phyloP scores from a whole-genome alignment of 2,329 filamentous ascomycete species.

The Colletotrichum ledebouriae region DNA sequence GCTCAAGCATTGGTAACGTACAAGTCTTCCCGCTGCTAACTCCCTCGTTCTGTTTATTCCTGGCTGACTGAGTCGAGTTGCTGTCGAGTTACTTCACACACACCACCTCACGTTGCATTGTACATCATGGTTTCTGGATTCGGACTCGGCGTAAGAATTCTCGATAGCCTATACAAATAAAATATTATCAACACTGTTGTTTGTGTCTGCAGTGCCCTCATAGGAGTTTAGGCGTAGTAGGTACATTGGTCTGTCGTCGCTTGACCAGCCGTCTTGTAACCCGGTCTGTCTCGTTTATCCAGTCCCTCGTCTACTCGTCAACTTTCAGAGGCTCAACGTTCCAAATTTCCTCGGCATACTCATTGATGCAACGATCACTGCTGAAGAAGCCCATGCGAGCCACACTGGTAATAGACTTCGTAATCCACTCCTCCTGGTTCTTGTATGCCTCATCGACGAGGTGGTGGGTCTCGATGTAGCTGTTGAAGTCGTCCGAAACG shows the following conservation, averaged over 20 bases:
- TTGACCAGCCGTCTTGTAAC: slow-evolving; percentile 8
- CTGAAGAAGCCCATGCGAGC: slow-evolving; percentile 98
- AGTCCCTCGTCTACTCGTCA: slow-evolving; percentile 47
- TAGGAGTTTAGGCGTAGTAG: slow-evolving; percentile 25
- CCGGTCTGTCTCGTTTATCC: slow-evolving; percentile 16
- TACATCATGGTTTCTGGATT: not conserved
- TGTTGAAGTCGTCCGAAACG: slow-evolving; percentile 96
- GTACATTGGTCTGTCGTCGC: slow-evolving; percentile 26
- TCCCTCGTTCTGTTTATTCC: slow-evolving; percentile 18
- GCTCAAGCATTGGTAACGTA: slow-evolving; percentile 11
- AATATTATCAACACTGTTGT: slow-evolving; percentile 37
- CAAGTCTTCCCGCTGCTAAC: slow-evolving; percentile 12
- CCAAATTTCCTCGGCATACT: slow-evolving; percentile 98
- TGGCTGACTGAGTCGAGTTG: slow-evolving; percentile 16
- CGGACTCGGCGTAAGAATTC: not conserved
- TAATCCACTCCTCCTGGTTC: slow-evolving; percentile 92
- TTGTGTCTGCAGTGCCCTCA: slow-evolving; percentile 24
- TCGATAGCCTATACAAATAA: slow-evolving; percentile 36
- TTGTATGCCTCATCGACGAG: slow-evolving; percentile 93
- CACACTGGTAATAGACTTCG: slow-evolving; percentile 90
- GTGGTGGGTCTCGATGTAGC: slow-evolving; percentile 90
- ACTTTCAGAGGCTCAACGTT: slow-evolving; percentile 85
- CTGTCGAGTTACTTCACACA: slow-evolving; percentile 7
- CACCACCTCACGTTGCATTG: not conserved
- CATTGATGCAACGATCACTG: slow-evolving; percentile 93